These are phyloP conservation scores for Mycosphaerella sp. DNA, from an alignment of 2,329 filamentous ascomycete genomes.

Conservation along the genomic window DNA sequence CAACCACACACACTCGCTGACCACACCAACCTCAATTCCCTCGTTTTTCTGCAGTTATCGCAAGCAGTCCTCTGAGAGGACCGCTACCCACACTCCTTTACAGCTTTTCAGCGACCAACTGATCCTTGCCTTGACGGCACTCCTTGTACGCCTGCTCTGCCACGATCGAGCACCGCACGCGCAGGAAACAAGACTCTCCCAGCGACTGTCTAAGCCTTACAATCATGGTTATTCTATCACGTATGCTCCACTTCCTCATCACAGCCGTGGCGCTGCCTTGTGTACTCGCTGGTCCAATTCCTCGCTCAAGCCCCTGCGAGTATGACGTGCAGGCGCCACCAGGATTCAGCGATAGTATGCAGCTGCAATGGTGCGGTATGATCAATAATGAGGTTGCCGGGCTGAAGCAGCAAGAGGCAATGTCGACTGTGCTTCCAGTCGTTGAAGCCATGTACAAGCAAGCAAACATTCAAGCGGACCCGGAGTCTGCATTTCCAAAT, in stretches of 20 bases:
- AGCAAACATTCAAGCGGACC: constrained; percentile 9
- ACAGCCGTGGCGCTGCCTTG: background rate
- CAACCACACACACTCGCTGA: background rate
- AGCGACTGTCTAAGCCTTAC: background rate
- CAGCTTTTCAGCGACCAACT: background rate
- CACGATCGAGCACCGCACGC: background rate
- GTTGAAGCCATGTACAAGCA: constrained; percentile 9
- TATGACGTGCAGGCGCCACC: constrained; percentile 5
- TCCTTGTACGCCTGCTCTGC: background rate
- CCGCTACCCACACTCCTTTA: constrained; percentile 2
- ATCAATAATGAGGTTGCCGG: constrained; percentile 11
- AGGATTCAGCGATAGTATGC: constrained; percentile 5
- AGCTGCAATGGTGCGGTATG: constrained; percentile 16
- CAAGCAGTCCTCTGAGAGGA: constrained; percentile 7
- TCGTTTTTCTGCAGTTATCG: background rate
- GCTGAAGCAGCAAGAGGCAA: constrained; percentile 3
- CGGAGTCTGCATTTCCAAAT: constrained; percentile 9
- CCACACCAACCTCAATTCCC: background rate
- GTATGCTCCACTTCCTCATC: constrained; percentile 1
- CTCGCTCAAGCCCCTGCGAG: constrained; percentile 4
- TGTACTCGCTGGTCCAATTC: constrained; percentile 6
- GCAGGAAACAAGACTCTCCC: background rate
- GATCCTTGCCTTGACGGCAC: background rate
- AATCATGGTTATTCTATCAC: background rate
- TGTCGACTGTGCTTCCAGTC: background rate